A percentile compares a stretch with the other conserved stretches of the same genome.
Evolutionary conservation across 2,329 filamentous ascomycete species (phyloP).

Genomic region (Venturia aucupariae): DNA sequence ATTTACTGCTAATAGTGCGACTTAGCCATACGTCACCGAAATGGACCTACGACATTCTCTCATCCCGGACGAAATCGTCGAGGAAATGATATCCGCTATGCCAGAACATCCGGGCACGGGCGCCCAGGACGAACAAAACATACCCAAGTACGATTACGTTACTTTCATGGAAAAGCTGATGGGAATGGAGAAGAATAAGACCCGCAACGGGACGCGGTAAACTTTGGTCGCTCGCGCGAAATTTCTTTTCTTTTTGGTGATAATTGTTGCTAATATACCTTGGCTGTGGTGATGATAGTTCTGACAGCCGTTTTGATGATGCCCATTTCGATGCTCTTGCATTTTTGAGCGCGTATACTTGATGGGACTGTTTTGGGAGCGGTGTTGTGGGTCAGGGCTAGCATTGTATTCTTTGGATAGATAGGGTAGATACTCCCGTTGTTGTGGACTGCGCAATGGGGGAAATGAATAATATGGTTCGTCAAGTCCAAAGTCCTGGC

Average conservation of each 20-base stretch:
- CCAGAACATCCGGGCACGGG: constrained; percentile 77
- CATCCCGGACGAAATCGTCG: constrained; percentile 94
- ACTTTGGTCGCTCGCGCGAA: not conserved
- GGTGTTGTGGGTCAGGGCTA: not conserved
- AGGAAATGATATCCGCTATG: constrained; percentile 81
- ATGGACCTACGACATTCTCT: constrained; percentile 91
- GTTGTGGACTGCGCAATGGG: not conserved
- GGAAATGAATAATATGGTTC: not conserved
- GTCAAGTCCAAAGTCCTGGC: not conserved
- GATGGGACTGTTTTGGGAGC: not conserved
- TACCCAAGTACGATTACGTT: constrained; percentile 92
- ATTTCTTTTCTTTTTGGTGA: not conserved
- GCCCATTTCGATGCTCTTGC: not conserved
- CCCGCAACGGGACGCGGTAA: not conserved
- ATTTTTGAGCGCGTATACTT: constrained; percentile 1
- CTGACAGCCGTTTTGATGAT: not conserved
- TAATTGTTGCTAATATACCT: constrained; percentile 3
- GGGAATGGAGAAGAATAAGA: constrained; percentile 19
- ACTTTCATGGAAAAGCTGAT: constrained; percentile 80
- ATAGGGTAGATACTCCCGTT: constrained; percentile 6
- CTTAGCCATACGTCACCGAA: constrained; percentile 85
- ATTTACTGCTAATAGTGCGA: not conserved
- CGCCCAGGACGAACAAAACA: constrained; percentile 70
- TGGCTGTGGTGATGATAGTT: not conserved
- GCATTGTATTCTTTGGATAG: not conserved